A percentile compares a stretch with the other conserved stretches of the same genome.
These are phyloP conservation scores for Papiliotrema fonsecae DNA, from an alignment of 1,284 basidiomycete species.

Conservation along the genomic window DNA sequence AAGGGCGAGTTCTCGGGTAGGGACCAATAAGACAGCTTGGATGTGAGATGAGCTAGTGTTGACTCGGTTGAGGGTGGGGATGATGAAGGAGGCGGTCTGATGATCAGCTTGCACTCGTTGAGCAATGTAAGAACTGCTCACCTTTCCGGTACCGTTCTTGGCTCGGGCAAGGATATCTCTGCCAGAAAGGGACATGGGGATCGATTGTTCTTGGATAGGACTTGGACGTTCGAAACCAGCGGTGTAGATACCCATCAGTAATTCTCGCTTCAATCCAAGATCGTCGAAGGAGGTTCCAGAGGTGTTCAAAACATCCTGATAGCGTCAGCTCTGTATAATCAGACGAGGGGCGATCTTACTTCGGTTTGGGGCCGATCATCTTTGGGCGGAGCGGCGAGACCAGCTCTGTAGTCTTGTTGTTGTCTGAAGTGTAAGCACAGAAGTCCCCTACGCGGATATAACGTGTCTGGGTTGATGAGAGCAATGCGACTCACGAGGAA, in stretches of 20 bases:
- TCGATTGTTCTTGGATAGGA: slow-evolving; percentile 97
- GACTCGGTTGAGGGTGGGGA: slow-evolving; percentile 90
- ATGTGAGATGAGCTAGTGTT: slow-evolving; percentile 83
- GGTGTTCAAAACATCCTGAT: slow-evolving; percentile 76
- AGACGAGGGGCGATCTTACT: slow-evolving; percentile 35
- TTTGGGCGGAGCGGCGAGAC: slow-evolving; percentile 78
- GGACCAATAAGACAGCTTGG: slow-evolving; percentile 89
- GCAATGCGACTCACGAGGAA: slow-evolving; percentile 28
- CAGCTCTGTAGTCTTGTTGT: slow-evolving; percentile 36
- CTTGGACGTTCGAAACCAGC: slow-evolving; percentile 95
- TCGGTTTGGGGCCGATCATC: slow-evolving; percentile 88
- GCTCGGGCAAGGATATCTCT: slow-evolving; percentile 78
- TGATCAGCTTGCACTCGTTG: background rate
- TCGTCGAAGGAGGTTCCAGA: slow-evolving; percentile 91
- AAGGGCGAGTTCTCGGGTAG: slow-evolving; percentile 88
- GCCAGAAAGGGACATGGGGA: slow-evolving; percentile 78
- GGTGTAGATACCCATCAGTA: slow-evolving; percentile 91
- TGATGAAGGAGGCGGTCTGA: slow-evolving; percentile 97
- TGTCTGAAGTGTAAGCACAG: background rate
- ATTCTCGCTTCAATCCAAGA: slow-evolving; percentile 69
- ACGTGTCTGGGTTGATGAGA: no score
- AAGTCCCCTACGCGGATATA: no score
- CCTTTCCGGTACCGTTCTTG: slow-evolving; percentile 52
- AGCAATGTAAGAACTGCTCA: slow-evolving; percentile 10
- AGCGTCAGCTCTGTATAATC: slow-evolving; percentile 9